These are phyloP conservation scores for Carpinus fangiana DNA, from an alignment of 306 rosid species.

Conservation along the genomic window DNA sequence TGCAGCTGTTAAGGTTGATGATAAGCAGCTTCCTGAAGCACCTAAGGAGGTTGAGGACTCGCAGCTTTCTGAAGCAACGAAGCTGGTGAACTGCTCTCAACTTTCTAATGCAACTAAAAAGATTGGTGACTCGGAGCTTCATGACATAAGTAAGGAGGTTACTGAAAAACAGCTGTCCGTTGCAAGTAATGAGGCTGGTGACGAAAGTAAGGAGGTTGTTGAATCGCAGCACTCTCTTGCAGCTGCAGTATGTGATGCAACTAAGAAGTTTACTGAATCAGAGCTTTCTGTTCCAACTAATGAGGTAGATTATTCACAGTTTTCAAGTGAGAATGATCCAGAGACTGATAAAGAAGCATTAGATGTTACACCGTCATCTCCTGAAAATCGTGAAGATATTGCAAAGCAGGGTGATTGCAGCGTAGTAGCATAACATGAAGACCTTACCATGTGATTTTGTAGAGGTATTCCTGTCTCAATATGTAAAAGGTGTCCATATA, in stretches of 20 bases:
- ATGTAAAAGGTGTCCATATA: conserved; percentile 3
- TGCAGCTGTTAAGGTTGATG: conserved; percentile 37
- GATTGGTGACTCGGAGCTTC: conserved; percentile 32
- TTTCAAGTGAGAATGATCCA: conserved; percentile 44
- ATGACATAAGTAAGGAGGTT: conserved; percentile 26
- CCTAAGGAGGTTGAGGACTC: conserved; percentile 21
- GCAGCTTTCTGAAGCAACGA: conserved; percentile 34
- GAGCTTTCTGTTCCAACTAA: conserved; percentile 33
- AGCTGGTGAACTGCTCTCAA: conserved; percentile 33
- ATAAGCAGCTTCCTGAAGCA: conserved; percentile 17
- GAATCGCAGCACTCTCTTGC: conserved; percentile 29
- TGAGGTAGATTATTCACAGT: conserved; percentile 36
- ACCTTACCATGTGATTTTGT: conserved; percentile 39
- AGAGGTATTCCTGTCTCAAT: conserved; percentile 31
- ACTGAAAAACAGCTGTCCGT: conserved; percentile 25
- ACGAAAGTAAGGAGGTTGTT: neutral
- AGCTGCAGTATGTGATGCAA: conserved; percentile 30
- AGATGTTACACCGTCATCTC: conserved; percentile 59
- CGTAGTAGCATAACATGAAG: conserved; percentile 57
- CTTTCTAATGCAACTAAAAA: conserved; percentile 30
- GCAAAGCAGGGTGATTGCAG: conserved; percentile 65
- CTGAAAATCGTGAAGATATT: conserved; percentile 61
- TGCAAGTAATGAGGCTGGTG: conserved; percentile 31
- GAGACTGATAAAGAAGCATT: conserved; percentile 38
- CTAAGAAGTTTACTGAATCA: conserved; percentile 22